Percentiles rank a stretch among this genome's conserved stretches.
Conservation (phyloP, 495 filamentous ascomycete species). For the Filosporella fistucella region DNA sequence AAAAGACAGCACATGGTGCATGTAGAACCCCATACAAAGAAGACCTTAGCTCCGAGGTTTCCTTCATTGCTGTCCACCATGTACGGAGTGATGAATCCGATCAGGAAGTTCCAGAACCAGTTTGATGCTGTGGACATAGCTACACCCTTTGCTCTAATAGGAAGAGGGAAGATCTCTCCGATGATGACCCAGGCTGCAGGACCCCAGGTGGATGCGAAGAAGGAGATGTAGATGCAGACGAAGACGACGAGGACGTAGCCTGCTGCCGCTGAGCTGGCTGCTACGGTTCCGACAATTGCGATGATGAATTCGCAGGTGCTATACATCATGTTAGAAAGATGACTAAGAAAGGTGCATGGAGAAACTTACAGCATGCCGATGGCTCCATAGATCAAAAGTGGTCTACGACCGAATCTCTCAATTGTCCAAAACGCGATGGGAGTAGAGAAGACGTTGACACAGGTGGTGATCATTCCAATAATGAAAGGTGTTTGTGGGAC, state of each 20-base stretch:
- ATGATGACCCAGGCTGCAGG: constrained; percentile 71
- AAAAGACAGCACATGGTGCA: constrained; percentile 60
- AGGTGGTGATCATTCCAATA: constrained; percentile 72
- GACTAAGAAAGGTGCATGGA: constrained; percentile 38
- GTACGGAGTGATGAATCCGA: constrained; percentile 13
- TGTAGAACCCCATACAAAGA: constrained; percentile 71
- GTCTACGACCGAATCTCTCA: constrained; percentile 74
- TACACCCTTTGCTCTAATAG: constrained; percentile 74
- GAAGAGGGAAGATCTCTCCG: constrained; percentile 82
- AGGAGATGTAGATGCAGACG: constrained; percentile 69
- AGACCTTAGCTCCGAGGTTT: constrained; percentile 67
- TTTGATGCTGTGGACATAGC: constrained; percentile 77
- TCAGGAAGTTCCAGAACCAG: constrained; percentile 12
- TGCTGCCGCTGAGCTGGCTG: background rate
- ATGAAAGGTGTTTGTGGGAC: constrained; percentile 71
- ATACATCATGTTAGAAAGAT: background rate
- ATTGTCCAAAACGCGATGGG: constrained; percentile 78
- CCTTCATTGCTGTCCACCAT: constrained; percentile 19
- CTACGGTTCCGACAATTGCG: constrained; percentile 1
- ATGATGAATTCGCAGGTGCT: constrained; percentile 9
- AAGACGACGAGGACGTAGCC: constrained; percentile 55
- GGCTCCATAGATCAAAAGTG: constrained; percentile 73
- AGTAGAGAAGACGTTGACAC: constrained; percentile 80
- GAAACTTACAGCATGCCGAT: constrained; percentile 57
- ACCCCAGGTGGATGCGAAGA: constrained; percentile 74